Base-by-base conservation (phyloP, 495 filamentous ascomycete genomes). In the Clohesyomyces aquaticus region DNA sequence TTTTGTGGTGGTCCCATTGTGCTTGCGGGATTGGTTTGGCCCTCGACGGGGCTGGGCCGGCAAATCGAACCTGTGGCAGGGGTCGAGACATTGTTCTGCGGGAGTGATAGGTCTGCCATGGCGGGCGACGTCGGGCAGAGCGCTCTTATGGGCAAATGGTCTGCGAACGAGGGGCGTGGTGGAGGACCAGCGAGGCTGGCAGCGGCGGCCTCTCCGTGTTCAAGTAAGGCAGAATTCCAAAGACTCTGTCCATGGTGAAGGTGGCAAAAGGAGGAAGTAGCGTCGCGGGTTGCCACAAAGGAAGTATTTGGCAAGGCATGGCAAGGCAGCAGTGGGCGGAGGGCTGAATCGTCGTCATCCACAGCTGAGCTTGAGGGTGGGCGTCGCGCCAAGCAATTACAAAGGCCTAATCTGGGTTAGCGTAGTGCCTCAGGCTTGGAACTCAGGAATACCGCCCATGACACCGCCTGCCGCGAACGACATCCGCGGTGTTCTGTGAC, bases 1-100 rank as follows among this genome's bases (percentile, higher is more conserved):
- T 29, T 48, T 53, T 43, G 58, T 61, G 58, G 27, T 61, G 28
- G 12, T 42, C 29, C 58, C 58, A 61, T 61, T 52, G 52, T 4
- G n/a, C 8, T 43, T 1, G 27, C 2, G 58, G 58, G 14, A 61
- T 61, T 16, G 28, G 47, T 43, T 18, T 53, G 3, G 58, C 58
- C 19, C 58, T 46, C 2, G 29, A 35, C 14, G 47, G 10, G 1
- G 47, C 27, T 18, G 2, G 38, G n/a, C 50, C 58, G 25, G 53
- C 58, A 22, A 61, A 61, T 26, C 58, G 46, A n/a, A 61, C n/a
- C 14, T 22, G 43, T 6, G 10, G 46, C 6, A 19, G 46, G 21
- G 6, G 32, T 19, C 43, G 29, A 21, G 58, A 32, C 58, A 61
- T 61, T 8, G 22, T 22, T 26, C n/a, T 25, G 2, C 29, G 16